Evolutionary conservation across 1,139 yeast genomes (phyloP), one percentile per base, ranked within the genome.

Genomic region (Blastobotrys arbuscula): DNA sequence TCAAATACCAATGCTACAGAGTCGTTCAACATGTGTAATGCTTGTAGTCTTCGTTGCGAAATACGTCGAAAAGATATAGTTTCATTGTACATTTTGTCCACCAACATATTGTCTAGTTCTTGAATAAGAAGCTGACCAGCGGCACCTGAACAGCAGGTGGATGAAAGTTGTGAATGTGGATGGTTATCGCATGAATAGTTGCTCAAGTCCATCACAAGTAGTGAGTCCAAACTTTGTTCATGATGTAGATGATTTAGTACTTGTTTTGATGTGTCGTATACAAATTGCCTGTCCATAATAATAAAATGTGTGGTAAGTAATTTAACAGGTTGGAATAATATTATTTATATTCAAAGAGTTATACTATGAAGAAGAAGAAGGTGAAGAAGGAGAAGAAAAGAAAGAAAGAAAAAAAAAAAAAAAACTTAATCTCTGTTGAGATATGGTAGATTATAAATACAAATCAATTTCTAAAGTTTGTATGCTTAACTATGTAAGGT

Each of bases 1-100:
- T 60, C 64, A 61, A 60, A 61, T 9, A 59, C 47, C 34, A 60
- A 57, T 30, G 56, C 61, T n/a, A 60, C 47, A 2, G 51, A 44
- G 13, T 49, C 42, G 6, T 51, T 53, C 15, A 54, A 45, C 10
- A 51, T 50, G 35, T 53, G 51, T 31, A 49, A 39, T 2, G 62
- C 61, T 39, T 60, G 62, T 13, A 59, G 24, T 10, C 58, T 47
- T 21, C 54, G 49, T 23, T 53, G 38, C 6, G 58, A 47, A 19
- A 59, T 44, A n/a, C 60, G 54, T 8, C 62, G 50, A 37, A 44
- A 55, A 23, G 36, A 4, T 15, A 48, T 36, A 20, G 20, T 42
- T 5, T 44, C 41, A 1, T 37, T 33, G 18, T 18, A 37, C 23
- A 28, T 44, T 35, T 26, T 33, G 9, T 40, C 39, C 36, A 33